A percentile compares a stretch with the other conserved stretches of the same genome.
Evolutionary conservation across 768 basidiomycete genomes (phyloP).

Genomic region (Chiua virens): DNA sequence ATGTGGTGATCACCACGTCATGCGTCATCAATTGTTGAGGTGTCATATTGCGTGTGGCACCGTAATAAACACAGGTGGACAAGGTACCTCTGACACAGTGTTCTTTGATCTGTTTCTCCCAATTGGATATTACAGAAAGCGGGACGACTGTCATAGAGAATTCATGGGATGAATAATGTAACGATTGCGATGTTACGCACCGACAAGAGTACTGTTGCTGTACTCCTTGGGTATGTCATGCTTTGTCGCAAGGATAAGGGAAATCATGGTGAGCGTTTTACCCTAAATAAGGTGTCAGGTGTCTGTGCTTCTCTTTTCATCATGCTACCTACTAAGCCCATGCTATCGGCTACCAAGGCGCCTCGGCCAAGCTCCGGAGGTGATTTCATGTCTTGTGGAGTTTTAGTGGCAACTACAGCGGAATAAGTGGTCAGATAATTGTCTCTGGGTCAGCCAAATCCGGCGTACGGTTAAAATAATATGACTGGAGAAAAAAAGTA

Average conservation of each 20-base stretch:
- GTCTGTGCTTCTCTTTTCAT: not conserved
- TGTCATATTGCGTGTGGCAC: slow-evolving; percentile 57
- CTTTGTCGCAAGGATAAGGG: slow-evolving; percentile 78
- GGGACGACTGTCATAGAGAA: slow-evolving; percentile 58
- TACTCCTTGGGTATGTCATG: slow-evolving; percentile 54
- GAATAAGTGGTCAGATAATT: not conserved
- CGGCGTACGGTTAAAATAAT: slow-evolving; percentile 66
- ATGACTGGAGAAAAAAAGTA: slow-evolving; percentile 36
- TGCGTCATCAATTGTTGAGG: slow-evolving; percentile 60
- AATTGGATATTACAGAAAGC: slow-evolving; percentile 82
- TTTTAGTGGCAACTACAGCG: slow-evolving; percentile 71
- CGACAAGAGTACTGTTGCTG: slow-evolving; percentile 75
- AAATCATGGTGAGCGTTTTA: slow-evolving; percentile 88
- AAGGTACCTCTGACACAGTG: slow-evolving; percentile 59
- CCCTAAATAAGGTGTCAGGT: slow-evolving; percentile 47
- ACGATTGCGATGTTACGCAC: slow-evolving; percentile 35
- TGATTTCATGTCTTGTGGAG: slow-evolving; percentile 55
- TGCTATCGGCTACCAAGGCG: slow-evolving; percentile 88
- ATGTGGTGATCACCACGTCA: slow-evolving; percentile 85
- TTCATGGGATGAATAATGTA: not conserved
- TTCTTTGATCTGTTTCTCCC: slow-evolving; percentile 82
- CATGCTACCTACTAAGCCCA: slow-evolving; percentile 56
- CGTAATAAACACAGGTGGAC: slow-evolving; percentile 68
- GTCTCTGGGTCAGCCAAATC: not conserved
- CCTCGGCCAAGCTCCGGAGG: slow-evolving; percentile 73